Base-by-base conservation (phyloP, 352 stramenopile genomes). In the Globisporangium cystogenes region DNA sequence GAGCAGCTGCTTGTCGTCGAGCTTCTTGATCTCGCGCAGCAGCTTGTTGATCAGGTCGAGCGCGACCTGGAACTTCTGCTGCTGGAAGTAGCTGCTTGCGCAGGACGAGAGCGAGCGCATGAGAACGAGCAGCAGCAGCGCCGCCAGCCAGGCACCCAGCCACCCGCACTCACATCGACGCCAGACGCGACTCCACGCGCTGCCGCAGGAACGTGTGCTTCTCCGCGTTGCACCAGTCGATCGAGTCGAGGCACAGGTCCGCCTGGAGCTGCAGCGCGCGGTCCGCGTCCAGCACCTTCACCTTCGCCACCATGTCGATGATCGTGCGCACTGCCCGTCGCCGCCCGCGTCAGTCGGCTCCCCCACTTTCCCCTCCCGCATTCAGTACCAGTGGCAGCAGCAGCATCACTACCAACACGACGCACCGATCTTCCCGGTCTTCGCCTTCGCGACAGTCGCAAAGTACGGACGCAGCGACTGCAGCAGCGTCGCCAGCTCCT, bases 1-100 rank as follows among this genome's bases (percentile, higher is more conserved):
- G 26, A 99, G 81, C 52, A 99, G 69, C 65, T 98, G 93, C 77
- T 99, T 99, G 77, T 99, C 97, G 68, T 99, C 97, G 45, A 99
- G 80, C 71, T 99, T 98, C 73, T 99, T 99, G 53, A 99, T 93
- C 77, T 99, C 97, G 10, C 80, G 70, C 24, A 99, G 71, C 27
- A 99, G 77, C 59, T 85, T 81, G 49, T 92, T 97, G 70, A 99
- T 93, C 37, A 99, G 71, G 48, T 95, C 77, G 18, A 99, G 65
- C 16, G 96, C 96, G 10, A 90, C 74, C 46, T 92, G 82, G 65
- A 98, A 99, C 64, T 93, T 90, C 1, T 79, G 68, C 63, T 93
- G 82, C 62, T 91, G 84, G 64, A 95, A 96, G 54, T 95, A 90
- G 53, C 76, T 87, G 52, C 36, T 72, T 35, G 49, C n/a, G 35